These are phyloP conservation scores for Colletotrichum gigasporum DNA, from an alignment of 2,329 filamentous ascomycete genomes.

Conservation along the genomic window DNA sequence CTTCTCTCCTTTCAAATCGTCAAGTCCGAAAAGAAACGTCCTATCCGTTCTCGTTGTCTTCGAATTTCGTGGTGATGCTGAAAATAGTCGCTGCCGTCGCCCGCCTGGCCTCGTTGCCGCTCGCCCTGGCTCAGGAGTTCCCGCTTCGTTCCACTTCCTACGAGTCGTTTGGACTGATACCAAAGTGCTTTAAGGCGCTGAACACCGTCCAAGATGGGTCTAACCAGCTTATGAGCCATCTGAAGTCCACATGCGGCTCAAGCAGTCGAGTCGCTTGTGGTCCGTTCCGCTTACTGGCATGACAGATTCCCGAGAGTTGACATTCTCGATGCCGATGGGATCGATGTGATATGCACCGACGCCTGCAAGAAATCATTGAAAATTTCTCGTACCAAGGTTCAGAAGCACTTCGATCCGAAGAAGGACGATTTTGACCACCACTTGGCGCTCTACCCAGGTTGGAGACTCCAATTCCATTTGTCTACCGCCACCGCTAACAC, in stretches of 20 bases:
- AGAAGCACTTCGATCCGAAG: background rate
- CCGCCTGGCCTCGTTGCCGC: background rate
- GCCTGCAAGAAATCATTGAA: background rate
- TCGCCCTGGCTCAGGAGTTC: background rate
- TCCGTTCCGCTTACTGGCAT: too few species aligned
- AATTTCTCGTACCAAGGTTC: background rate
- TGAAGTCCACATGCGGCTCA: background rate
- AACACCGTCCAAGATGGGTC: background rate
- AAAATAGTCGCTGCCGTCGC: background rate
- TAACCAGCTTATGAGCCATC: background rate
- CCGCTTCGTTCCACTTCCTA: background rate
- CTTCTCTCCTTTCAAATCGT: background rate
- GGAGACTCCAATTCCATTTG: background rate
- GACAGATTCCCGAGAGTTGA: background rate
- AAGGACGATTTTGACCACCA: background rate
- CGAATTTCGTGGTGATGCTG: background rate
- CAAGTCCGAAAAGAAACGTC: background rate
- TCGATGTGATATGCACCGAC: background rate
- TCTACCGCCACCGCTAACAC: background rate
- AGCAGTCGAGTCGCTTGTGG: background rate
- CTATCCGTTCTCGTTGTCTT: background rate
- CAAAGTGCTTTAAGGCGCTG: background rate
- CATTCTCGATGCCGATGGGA: background rate
- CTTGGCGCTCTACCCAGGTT: background rate
- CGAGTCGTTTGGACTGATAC: background rate